Evolutionary conservation across 148 eudicot species (phyloP).

Genomic region (Camellia granthamiana): DNA sequence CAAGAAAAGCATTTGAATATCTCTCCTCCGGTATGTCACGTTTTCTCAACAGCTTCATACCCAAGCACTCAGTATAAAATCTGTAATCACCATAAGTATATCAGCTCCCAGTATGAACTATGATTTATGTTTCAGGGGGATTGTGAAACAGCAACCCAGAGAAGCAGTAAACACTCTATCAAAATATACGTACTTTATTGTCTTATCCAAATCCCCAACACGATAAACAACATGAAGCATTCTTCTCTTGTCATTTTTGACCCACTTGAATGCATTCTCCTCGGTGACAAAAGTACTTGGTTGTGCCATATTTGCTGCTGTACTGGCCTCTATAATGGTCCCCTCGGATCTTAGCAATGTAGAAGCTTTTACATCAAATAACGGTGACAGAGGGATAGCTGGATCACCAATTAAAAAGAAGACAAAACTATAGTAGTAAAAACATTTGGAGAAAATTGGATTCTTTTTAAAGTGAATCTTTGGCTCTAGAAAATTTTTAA

Average conservation of each 20-base stretch:
- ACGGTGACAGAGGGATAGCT: conserved; percentile 51
- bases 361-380: conserved; percentile 42
- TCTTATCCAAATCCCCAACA: conserved; percentile 80
- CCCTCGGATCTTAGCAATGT: conserved; percentile 30
- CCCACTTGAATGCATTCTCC: conserved; percentile 54
- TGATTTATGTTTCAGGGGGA: conserved; percentile 2
- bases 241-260: conserved; percentile 65
- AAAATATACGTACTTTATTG: conserved; percentile 61
- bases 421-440: not conserved
- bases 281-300: conserved; percentile 34
- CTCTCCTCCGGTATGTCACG: conserved; percentile 79
- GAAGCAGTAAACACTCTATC: not conserved
- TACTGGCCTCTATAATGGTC: conserved; percentile 28
- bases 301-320: conserved; percentile 37
- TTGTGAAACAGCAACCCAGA: conserved; percentile 6
- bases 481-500: not conserved
- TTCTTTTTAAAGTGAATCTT: not conserved
- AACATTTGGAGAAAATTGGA: not conserved
- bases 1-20: conserved; percentile 83
- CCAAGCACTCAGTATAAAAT: conserved; percentile 81
- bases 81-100: conserved; percentile 36
- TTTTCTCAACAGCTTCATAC: conserved; percentile 80
- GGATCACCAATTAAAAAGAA: conserved; percentile 7
- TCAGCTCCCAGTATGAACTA: conserved; percentile 15
- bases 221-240: conserved; percentile 82